Evolutionary conservation across 106 monocot genomes (phyloP).

Genomic region (Narthecium ossifragum): DNA sequence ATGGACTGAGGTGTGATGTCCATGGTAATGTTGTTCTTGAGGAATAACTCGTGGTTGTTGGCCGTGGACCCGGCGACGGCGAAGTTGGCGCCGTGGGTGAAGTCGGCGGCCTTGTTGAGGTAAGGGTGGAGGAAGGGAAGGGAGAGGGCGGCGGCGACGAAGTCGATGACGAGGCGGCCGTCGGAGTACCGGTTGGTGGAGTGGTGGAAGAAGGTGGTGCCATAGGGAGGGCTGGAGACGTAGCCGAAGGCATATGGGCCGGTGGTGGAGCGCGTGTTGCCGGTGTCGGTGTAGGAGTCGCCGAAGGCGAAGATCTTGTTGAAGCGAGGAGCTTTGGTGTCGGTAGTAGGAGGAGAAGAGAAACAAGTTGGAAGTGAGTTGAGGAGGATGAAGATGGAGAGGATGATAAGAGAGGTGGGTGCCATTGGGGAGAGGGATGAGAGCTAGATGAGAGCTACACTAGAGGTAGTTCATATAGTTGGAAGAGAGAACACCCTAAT

Average conservation of each 20-base stretch:
- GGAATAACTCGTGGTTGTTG: slow-evolving; percentile 56
- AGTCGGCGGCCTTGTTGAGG: slow-evolving; percentile 20
- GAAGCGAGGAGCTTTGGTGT: slow-evolving; percentile 12
- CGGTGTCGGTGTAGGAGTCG: slow-evolving; percentile 89
- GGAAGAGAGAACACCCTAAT: no score
- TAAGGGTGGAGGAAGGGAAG: slow-evolving; percentile 79
- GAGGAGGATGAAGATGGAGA: slow-evolving; percentile 8
- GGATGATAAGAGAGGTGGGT: background rate
- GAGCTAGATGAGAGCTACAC: background rate
- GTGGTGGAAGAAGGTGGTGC: slow-evolving; percentile 75
- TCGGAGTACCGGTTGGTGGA: slow-evolving; percentile 91
- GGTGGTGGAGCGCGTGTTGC: slow-evolving; percentile 62
- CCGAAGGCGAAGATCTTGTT: slow-evolving; percentile 83
- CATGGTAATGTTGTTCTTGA: slow-evolving; percentile 52
- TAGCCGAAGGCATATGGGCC: slow-evolving; percentile 63
- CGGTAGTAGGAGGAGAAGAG: background rate
- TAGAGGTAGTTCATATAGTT: background rate
- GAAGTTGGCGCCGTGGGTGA: slow-evolving; percentile 72
- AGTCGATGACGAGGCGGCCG: slow-evolving; percentile 85
- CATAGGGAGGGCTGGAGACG: slow-evolving; percentile 74
- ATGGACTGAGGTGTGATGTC: slow-evolving; percentile 67
- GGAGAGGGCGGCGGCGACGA: slow-evolving; percentile 49
- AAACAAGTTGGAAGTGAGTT: slow-evolving; percentile 8
- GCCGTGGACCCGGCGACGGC: slow-evolving; percentile 87
- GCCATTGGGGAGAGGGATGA: background rate